phyloP scores from a whole-genome alignment of 768 basidiomycete genomes.

The Boletus rubroflammeus region DNA sequence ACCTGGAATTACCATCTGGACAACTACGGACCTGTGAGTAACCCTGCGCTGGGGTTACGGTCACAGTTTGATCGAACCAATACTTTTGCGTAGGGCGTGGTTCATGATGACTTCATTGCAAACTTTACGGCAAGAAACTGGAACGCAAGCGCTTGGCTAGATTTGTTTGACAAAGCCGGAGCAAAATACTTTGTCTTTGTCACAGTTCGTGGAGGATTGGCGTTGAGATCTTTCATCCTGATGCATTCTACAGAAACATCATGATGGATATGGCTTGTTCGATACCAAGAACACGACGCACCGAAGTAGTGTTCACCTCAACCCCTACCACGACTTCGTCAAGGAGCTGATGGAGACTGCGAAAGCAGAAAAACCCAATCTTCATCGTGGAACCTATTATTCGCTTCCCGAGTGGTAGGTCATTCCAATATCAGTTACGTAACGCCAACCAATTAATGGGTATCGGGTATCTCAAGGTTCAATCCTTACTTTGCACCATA shows the following conservation, averaged over 20 bases:
- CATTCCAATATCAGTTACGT: not conserved
- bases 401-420: slow-evolving; percentile 52
- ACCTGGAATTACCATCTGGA: slow-evolving; percentile 49
- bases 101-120: slow-evolving; percentile 58
- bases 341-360: slow-evolving; percentile 49
- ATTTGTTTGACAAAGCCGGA: slow-evolving; percentile 52
- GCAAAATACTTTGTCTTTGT: slow-evolving; percentile 62
- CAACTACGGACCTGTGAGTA: slow-evolving; percentile 38
- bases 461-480: slow-evolving; percentile 36
- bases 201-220: slow-evolving; percentile 33
- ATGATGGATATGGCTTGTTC: slow-evolving; percentile 57
- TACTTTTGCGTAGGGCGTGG: slow-evolving; percentile 33
- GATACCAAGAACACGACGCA: slow-evolving; percentile 53
- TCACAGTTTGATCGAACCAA: not conserved
- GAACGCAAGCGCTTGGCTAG: slow-evolving; percentile 52
- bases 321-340: slow-evolving; percentile 50
- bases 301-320: slow-evolving; percentile 45
- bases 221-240: not conserved
- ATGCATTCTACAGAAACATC: slow-evolving; percentile 45
- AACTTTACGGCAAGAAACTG: slow-evolving; percentile 51
- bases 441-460: not conserved
- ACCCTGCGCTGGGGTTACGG: not conserved
- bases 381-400: slow-evolving; percentile 58
- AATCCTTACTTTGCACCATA: slow-evolving; percentile 48
- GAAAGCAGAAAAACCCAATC: slow-evolving; percentile 44